A percentile compares a stretch with the other conserved stretches of the same genome.
phyloP scores from a whole-genome alignment of 768 basidiomycete species.

The Russula earlei region DNA sequence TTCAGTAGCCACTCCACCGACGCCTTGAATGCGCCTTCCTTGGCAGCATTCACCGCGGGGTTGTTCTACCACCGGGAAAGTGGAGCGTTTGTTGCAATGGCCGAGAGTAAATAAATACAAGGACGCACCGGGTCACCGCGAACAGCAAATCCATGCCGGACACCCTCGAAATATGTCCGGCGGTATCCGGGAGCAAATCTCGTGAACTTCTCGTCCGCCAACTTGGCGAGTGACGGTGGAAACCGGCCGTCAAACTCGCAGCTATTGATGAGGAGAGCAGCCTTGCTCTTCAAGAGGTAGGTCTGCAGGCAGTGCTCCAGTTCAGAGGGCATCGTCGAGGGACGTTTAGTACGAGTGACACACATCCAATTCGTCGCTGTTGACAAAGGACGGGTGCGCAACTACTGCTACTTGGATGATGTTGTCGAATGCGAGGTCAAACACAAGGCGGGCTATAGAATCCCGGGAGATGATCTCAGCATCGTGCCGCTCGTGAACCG shows the following conservation, averaged over 20 bases:
- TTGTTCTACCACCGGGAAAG: conserved; percentile 20
- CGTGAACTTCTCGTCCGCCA: conserved; percentile 32
- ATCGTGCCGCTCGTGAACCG: neutral
- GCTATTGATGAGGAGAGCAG: conserved; percentile 36
- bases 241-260: conserved; percentile 31
- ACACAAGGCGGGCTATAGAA: conserved; percentile 8
- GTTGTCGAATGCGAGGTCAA: conserved; percentile 35
- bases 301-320: conserved; percentile 19
- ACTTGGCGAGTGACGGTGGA: conserved; percentile 26
- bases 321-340: neutral
- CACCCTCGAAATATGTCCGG: conserved; percentile 30
- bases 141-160: conserved; percentile 36
- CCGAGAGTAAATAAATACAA: neutral
- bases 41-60: conserved; percentile 28
- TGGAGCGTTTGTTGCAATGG: conserved; percentile 9
- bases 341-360: no score
- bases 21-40: conserved; percentile 34
- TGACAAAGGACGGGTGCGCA: conserved; percentile 39
- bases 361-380: conserved; percentile 34
- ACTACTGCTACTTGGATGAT: conserved; percentile 33
- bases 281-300: conserved; percentile 27
- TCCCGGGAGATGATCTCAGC: neutral
- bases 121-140: conserved; percentile 30
- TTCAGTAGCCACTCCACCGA: conserved; percentile 30
- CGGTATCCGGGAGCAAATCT: conserved; percentile 32